Percentiles rank a stretch among this genome's conserved stretches.
Evolutionary conservation across 352 stramenopile genomes (phyloP).

Genomic region (Phytophthora sp.): DNA sequence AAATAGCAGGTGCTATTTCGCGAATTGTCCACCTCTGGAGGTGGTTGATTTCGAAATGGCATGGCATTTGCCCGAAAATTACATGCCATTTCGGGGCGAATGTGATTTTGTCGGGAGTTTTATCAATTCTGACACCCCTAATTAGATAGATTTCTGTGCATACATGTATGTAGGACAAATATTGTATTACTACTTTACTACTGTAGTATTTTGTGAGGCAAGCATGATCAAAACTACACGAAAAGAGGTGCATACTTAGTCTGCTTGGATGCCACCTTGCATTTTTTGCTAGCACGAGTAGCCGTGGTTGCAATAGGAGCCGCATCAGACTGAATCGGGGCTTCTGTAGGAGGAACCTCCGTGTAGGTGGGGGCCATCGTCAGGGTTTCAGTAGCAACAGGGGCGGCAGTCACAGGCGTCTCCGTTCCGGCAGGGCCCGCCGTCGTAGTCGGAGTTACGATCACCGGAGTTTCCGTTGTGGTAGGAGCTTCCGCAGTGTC

Average conservation of each 20-base stretch:
- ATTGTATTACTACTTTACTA: no score
- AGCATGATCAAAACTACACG: slow-evolving; percentile 1
- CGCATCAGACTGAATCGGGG: slow-evolving; percentile 20
- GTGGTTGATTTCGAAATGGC: no score
- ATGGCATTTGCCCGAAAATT: no score
- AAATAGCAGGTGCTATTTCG: no score
- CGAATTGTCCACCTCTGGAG: no score
- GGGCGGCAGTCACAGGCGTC: slow-evolving; percentile 3
- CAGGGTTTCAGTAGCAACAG: slow-evolving; percentile 10
- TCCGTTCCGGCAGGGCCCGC: not conserved
- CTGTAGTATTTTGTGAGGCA: slow-evolving; percentile 4
- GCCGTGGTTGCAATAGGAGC: slow-evolving; percentile 13
- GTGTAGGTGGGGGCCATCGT: not conserved
- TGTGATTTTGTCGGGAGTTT: no score
- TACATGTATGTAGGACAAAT: slow-evolving; percentile 2
- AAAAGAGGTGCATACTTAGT: not conserved
- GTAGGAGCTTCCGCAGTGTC: slow-evolving; percentile 8
- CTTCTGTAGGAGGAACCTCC: slow-evolving; percentile 4
- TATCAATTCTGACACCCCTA: no score
- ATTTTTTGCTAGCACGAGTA: slow-evolving; percentile 10
- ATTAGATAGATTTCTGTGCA: no score
- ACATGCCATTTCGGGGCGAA: no score
- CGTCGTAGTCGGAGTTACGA: not conserved
- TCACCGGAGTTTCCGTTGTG: not conserved
- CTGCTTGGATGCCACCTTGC: slow-evolving; percentile 19